Conservation (phyloP, 495 filamentous ascomycete species). For the Evansstolkia leycettana region DNA sequence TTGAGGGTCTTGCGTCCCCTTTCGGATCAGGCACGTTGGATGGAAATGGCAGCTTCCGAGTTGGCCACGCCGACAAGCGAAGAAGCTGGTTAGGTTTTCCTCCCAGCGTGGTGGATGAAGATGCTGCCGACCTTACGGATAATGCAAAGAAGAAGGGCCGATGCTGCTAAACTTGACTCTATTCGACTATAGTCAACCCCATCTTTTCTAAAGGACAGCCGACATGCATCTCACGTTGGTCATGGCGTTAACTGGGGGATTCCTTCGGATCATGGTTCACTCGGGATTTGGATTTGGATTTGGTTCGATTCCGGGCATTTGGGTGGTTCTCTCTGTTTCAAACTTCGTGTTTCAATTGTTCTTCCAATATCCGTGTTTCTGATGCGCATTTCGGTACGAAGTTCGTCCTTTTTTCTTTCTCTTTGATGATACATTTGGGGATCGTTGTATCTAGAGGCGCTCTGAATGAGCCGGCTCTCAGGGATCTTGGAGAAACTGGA, state of each 20-base stretch:
- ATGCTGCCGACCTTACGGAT: constrained; percentile 15
- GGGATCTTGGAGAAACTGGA: background rate
- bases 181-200: background rate
- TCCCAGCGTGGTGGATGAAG: constrained; percentile 24
- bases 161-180: constrained; percentile 32
- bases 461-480: background rate
- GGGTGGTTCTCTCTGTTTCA: constrained; percentile 3
- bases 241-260: background rate
- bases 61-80: constrained; percentile 31
- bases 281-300: no score
- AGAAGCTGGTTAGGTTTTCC: constrained; percentile 42
- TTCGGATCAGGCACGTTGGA: constrained; percentile 15
- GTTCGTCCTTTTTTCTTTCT: background rate
- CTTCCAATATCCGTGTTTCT: constrained; percentile 3
- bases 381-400: no score
- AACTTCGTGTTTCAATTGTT: background rate
- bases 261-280: background rate
- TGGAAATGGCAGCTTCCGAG: constrained; percentile 32
- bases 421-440: background rate
- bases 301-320: no score
- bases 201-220: no score
- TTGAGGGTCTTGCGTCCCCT: constrained; percentile 5
- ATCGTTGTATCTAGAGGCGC: background rate
- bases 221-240: constrained; percentile 1
- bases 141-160: constrained; percentile 16